phyloP scores from a whole-genome alignment of 176 grass and related monocot species.

The Melocanna baccifera region DNA sequence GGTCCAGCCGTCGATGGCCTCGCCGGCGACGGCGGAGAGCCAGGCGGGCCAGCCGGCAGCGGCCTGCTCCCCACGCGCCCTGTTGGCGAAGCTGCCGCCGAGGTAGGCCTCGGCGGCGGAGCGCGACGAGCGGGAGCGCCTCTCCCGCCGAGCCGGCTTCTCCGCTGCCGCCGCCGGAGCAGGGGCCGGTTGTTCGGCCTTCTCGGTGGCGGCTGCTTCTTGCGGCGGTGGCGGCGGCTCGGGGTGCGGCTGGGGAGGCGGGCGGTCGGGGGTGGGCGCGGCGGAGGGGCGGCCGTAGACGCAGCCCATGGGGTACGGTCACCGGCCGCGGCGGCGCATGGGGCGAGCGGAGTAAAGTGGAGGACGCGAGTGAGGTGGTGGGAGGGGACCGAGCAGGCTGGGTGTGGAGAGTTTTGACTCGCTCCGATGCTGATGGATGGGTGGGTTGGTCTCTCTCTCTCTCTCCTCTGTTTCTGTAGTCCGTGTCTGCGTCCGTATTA shows the following conservation, averaged over 20 bases:
- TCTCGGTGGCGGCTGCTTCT: constrained; percentile 1
- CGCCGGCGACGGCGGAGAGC: constrained; percentile 72
- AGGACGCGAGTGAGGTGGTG: neutral
- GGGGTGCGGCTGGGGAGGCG: constrained; percentile 24
- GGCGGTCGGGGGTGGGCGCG: constrained; percentile 33
- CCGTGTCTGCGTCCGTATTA: neutral
- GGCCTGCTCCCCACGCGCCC: constrained; percentile 64
- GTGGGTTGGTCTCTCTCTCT: neutral
- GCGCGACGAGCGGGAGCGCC: constrained; percentile 34
- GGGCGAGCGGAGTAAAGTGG: constrained; percentile 4
- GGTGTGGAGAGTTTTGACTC: constrained; percentile 40
- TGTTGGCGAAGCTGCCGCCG: constrained; percentile 62
- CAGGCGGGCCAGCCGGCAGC: constrained; percentile 76
- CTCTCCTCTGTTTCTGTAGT: neutral
- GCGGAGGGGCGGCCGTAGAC: constrained; percentile 60
- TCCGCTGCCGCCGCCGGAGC: neutral
- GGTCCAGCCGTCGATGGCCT: constrained; percentile 69
- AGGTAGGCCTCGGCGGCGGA: constrained; percentile 12
- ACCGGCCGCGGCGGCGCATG: constrained; percentile 45
- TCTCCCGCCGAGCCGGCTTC: constrained; percentile 37
- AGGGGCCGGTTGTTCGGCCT: constrained; percentile 10
- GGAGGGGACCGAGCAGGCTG: constrained; percentile 27
- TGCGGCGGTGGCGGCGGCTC: constrained; percentile 24
- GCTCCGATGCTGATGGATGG: constrained; percentile 9
- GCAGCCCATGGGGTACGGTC: constrained; percentile 63